Evolutionary conservation across 768 basidiomycete genomes (phyloP).

Genomic region (Trametes cubensis): DNA sequence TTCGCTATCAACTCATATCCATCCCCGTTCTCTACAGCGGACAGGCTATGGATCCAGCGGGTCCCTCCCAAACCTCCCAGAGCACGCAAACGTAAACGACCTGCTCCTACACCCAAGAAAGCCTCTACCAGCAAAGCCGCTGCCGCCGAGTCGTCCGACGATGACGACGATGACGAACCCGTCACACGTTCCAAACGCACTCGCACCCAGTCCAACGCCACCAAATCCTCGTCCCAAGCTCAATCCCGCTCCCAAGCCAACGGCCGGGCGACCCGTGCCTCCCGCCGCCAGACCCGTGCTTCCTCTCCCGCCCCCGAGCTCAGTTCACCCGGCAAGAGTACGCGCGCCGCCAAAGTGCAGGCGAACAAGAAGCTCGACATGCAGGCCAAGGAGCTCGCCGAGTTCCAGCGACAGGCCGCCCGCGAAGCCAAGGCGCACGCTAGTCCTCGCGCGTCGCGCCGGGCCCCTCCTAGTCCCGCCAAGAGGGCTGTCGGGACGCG

Average conservation of each 20-base stretch:
- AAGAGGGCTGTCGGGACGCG: conserved; percentile 52
- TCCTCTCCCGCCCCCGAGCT: conserved; percentile 13
- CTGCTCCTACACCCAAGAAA: conserved; percentile 31
- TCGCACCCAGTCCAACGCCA: conserved; percentile 5
- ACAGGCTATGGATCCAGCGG: conserved; percentile 89
- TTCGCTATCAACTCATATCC: conserved; percentile 10
- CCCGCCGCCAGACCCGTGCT: conserved; percentile 13
- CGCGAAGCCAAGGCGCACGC: conserved; percentile 5
- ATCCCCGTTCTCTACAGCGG: conserved; percentile 46
- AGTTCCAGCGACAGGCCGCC: conserved; percentile 56
- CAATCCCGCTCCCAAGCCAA: conserved; percentile 6
- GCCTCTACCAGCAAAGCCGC: conserved; percentile 24
- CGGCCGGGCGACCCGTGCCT: conserved; percentile 15
- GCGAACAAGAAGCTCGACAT: conserved; percentile 71
- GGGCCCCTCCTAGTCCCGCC: conserved; percentile 16
- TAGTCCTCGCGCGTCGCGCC: conserved; percentile 18
- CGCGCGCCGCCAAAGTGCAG: conserved; percentile 68
- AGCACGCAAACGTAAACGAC: conserved; percentile 40
- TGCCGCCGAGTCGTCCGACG: conserved; percentile 2
- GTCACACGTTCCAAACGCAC: conserved; percentile 33
- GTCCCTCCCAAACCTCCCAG: conserved; percentile 51
- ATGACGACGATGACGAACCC: conserved; percentile 30
- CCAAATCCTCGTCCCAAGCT: conserved; percentile 3
- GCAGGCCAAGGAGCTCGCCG: conserved; percentile 69
- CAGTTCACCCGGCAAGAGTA: conserved; percentile 44